Conservation (phyloP, 1,139 yeast genomes). For the Yamadazyma jaroonii region DNA sequence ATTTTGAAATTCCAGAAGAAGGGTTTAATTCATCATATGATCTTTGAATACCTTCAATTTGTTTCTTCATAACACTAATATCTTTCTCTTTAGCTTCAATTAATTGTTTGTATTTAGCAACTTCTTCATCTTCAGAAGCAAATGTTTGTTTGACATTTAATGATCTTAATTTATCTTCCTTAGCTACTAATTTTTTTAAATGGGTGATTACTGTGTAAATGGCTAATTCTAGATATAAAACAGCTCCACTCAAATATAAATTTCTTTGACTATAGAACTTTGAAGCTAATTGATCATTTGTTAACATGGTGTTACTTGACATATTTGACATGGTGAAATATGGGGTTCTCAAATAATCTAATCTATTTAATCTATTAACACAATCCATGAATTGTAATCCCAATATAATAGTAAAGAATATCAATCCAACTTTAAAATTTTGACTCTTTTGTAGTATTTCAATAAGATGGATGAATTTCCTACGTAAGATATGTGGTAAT, state of each 20-base stretch:
- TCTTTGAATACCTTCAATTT: constrained; percentile 50
- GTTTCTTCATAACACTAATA: constrained; percentile 49
- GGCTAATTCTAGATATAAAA: constrained; percentile 57
- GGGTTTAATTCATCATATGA: constrained; percentile 48
- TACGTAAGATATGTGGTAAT: constrained; percentile 55
- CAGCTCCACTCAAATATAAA: constrained; percentile 68
- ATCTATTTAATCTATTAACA: constrained; percentile 42
- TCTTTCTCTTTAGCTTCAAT: constrained; percentile 46
- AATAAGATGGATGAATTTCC: constrained; percentile 39
- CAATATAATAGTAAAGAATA: constrained; percentile 45
- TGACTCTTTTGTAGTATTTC: constrained; percentile 33
- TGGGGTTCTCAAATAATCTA: constrained; percentile 23
- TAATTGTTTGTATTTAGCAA: constrained; percentile 40
- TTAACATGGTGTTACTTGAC: constrained; percentile 17
- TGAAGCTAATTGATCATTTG: constrained; percentile 44
- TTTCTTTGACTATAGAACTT: constrained; percentile 72
- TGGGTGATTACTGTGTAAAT: constrained; percentile 57
- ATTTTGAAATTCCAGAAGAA: constrained; percentile 6
- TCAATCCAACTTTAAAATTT: constrained; percentile 49
- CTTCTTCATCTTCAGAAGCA: constrained; percentile 25
- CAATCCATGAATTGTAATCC: constrained; percentile 61
- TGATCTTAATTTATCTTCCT: constrained; percentile 44
- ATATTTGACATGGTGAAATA: constrained; percentile 17
- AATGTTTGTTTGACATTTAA: constrained; percentile 20
- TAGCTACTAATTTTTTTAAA: constrained; percentile 55